Base-by-base conservation (phyloP, 148 eudicot species). In the Chenopodium suecicum region DNA sequence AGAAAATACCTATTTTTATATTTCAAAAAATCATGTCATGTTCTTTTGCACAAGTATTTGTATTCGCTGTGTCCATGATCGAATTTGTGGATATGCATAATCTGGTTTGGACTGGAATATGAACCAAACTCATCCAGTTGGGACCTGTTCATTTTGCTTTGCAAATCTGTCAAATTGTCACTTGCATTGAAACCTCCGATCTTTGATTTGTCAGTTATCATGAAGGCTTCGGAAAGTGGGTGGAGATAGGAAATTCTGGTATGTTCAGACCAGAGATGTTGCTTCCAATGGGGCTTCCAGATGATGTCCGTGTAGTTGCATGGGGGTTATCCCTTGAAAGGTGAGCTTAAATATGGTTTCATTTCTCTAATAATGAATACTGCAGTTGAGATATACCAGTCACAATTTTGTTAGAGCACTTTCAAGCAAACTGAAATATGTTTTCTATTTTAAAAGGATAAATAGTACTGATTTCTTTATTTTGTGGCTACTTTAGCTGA, bases 291-390 rank as follows among this genome's bases (percentile, higher is more conserved):
- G 97, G 97, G 19, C 97, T 96, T 48, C 98, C 98, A 0, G 97
- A 96, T 82, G 99, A 96, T 89, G 99, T 90, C 67, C 87, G 89
- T 79, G 99, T 96, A 29, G 92, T 96, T 80, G 99, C 99, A 23
- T 96, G 99, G 99, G 99, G 98, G 16, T 90, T 96, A 71, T 96
- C 97, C 54, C 93, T 96, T 20, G 99, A 96, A 86, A 94, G 97
- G 98, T 93, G 80, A 75, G 81, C 13, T 27, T 29, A 34, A 31
- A 27, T 47, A 2, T 20, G 19, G 16, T 17, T 22, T 12, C 7
- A 47, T 56, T 70, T 63, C 64, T 76, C 22, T 22, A 27, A 70
- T 62, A 17, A 19, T 69, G 48, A 79, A 27, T 29, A 48, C 10
- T 48, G 12, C 52, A 48, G 9, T 9, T 48, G 1, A 9, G 7